Conservation (phyloP, 169 alveolate genomes). For the Plasmodium inui region DNA sequence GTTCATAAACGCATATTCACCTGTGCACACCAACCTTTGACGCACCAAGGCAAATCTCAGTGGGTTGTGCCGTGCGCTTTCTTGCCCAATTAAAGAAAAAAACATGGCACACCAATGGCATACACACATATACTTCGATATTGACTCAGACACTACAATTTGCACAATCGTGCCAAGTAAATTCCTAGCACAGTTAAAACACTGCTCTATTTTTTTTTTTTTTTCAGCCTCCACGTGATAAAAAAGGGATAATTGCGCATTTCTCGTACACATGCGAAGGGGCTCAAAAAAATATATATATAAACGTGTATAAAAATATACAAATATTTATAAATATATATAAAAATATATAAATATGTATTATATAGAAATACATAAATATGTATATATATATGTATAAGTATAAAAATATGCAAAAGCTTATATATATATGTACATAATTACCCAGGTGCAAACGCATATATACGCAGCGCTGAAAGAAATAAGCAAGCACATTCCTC, state of each 20-base stretch:
- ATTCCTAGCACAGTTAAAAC: conserved; percentile 10
- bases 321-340: not conserved
- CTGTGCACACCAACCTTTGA: not conserved
- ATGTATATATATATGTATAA: not conserved
- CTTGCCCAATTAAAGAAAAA: not conserved
- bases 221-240: not conserved
- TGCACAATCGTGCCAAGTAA: not conserved
- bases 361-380: not conserved
- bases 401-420: not conserved
- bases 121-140: not conserved
- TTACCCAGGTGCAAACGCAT: conserved; percentile 1
- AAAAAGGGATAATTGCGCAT: conserved; percentile 26
- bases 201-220: conserved; percentile 4
- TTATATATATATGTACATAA: not conserved
- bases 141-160: not conserved
- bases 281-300: not conserved
- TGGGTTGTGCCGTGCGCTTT: not conserved
- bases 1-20: not conserved
- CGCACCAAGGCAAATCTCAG: not conserved
- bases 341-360: no score
- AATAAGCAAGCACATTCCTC: conserved; percentile 8
- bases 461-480: not conserved
- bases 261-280: conserved; percentile 24
- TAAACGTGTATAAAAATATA: not conserved
- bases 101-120: not conserved